A percentile compares a stretch with the other conserved stretches of the same genome.
phyloP scores from a whole-genome alignment of 2,329 filamentous ascomycete genomes.

The Allantophomopsis cytisporea region DNA sequence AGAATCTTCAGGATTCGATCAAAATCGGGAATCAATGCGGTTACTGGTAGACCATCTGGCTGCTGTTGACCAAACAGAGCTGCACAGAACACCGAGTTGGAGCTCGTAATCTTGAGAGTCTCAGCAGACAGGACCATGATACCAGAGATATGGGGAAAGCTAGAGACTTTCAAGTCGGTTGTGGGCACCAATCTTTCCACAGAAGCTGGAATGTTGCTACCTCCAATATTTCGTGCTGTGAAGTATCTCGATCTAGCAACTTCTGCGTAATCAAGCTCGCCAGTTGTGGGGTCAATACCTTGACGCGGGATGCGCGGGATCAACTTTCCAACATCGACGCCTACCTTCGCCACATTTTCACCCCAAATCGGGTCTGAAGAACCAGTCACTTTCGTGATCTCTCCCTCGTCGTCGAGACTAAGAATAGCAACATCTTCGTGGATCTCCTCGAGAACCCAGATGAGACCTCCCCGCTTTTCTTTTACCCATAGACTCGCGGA shows the following conservation, averaged over 20 bases:
- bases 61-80: conserved; percentile 83
- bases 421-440: conserved; percentile 82
- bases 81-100: conserved; percentile 87
- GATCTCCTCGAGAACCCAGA: conserved; percentile 97
- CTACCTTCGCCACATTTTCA: conserved; percentile 47
- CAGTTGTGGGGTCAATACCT: conserved; percentile 53
- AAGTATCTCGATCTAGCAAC: conserved; percentile 65
- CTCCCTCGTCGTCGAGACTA: conserved; percentile 63
- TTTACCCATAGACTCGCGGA: conserved; percentile 98
- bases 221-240: conserved; percentile 66
- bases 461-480: conserved; percentile 84
- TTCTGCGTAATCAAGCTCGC: conserved; percentile 66
- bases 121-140: conserved; percentile 84
- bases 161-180: conserved; percentile 71
- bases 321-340: conserved; percentile 63
- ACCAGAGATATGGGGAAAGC: conserved; percentile 92
- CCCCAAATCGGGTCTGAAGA: conserved; percentile 82
- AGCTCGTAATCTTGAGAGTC: conserved; percentile 71
- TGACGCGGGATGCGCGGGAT: conserved; percentile 74
- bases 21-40: conserved; percentile 73
- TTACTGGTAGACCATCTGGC: conserved; percentile 69
- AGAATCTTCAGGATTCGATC: conserved; percentile 71
- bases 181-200: conserved; percentile 60
- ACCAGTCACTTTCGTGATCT: conserved; percentile 57
- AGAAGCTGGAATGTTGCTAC: conserved; percentile 72